Evolutionary conservation across 495 filamentous ascomycete species (phyloP), one percentile per base, ranked within the genome.

Genomic region (Aspergillus haitiensis): DNA sequence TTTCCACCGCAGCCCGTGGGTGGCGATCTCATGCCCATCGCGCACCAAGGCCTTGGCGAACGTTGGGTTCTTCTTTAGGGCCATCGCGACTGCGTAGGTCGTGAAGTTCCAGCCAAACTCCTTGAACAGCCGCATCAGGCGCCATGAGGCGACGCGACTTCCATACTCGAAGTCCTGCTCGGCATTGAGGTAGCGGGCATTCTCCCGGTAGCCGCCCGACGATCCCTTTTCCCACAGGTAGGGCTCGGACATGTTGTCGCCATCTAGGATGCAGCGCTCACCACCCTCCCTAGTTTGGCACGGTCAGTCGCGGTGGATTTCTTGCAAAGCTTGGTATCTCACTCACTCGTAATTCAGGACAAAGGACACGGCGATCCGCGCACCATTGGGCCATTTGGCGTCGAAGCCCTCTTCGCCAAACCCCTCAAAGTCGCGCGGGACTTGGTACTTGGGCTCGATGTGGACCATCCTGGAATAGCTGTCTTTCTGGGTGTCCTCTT

Each of bases 171-270:
- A 58, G 46, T 58, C 56, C 15, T 58, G 46, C 35, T 58, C 46
- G 33, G 46, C 46, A 36, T 58, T 58, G 9, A 50, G 13, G 56
- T 58, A 58, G 3, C 56, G 46, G 5, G 56, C 56, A 34, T 15
- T 33, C n/a, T 32, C n/a, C 9, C 37, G 21, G 21, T 42, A 15
- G 15, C 55, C 55, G 49, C 54, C 60, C 5, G 55, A 54, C 6
- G 58, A 47, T 18, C 58, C 58, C 37, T 63, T 58, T 47, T 59
- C 60, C 54, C 60, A 58, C 13, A 63, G 60, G 48, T 63, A 58
- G 45, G 55, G 54, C 27, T 63, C 55, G 6, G 34, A 34, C n/a
- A 42, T 36, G 31, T 9, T 31, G 49, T 63, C 59, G 36, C 59
- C 59, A 35, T 62, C 59, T 3, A 62, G 59, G 32, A 62, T 57